A percentile compares a stretch with the other conserved stretches of the same genome.
Evolutionary conservation across 495 filamentous ascomycete species (phyloP).

Genomic region (Entonaema liquescens): DNA sequence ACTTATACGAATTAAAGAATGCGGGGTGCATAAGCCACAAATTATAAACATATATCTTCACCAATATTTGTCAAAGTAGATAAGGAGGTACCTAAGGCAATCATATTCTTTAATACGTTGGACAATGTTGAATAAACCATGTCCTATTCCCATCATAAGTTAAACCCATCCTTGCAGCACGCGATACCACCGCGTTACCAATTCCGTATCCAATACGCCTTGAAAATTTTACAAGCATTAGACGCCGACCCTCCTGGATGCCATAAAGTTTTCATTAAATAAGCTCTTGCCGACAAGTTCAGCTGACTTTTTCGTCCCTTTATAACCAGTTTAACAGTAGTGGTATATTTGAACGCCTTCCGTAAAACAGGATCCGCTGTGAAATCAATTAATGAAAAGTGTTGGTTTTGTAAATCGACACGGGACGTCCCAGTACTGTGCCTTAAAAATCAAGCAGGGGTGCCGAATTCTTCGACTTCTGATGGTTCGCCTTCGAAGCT

Average conservation of each 20-base stretch:
- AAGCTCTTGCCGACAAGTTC: slow-evolving; percentile 4
- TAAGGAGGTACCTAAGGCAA: too few relatives aligned
- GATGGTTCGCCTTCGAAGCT: slow-evolving; percentile 70
- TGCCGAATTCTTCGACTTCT: slow-evolving; percentile 48
- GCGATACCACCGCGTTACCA: not conserved
- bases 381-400: slow-evolving; percentile 7
- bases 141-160: slow-evolving; percentile 7
- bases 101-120: not conserved
- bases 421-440: not conserved
- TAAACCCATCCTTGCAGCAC: not conserved
- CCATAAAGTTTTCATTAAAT: slow-evolving; percentile 14
- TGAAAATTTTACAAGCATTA: slow-evolving; percentile 22
- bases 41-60: slow-evolving; percentile 1
- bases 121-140: slow-evolving; percentile 29
- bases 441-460: slow-evolving; percentile 41
- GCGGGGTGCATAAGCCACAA: not conserved
- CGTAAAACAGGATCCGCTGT: slow-evolving; percentile 24
- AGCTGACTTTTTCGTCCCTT: slow-evolving; percentile 17
- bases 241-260: slow-evolving; percentile 16
- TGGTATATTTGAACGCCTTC: slow-evolving; percentile 37
- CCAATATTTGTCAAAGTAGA: not conserved
- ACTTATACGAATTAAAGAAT: not conserved
- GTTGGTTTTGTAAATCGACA: not conserved
- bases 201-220: slow-evolving; percentile 22
- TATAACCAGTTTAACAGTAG: slow-evolving; percentile 13